phyloP scores from a whole-genome alignment of 805 yeast genomes.

The Starmerella roubikii region DNA sequence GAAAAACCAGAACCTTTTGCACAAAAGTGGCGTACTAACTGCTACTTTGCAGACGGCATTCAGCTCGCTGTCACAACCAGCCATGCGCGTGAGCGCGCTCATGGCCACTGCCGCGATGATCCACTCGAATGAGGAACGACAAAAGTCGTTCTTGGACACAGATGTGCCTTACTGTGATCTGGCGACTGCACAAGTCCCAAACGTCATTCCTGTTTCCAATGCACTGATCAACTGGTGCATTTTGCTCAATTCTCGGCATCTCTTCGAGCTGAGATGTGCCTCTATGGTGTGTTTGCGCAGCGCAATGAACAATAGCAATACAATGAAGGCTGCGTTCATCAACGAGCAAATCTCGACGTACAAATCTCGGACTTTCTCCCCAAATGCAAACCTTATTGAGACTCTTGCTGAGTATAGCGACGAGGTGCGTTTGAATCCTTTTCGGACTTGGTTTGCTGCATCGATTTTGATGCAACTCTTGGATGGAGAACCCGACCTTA shows the following conservation, averaged over 20 bases:
- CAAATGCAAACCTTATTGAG: constrained; percentile 44
- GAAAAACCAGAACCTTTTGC: constrained; percentile 47
- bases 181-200: constrained; percentile 22
- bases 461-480: constrained; percentile 50
- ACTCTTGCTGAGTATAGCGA: constrained; percentile 66
- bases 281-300: constrained; percentile 54
- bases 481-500: constrained; percentile 25
- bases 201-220: constrained; percentile 50
- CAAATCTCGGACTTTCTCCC: background rate
- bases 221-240: constrained; percentile 78
- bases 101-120: constrained; percentile 68
- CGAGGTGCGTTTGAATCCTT: constrained; percentile 65
- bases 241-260: constrained; percentile 64
- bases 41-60: constrained; percentile 59
- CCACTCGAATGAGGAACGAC: constrained; percentile 50
- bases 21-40: constrained; percentile 49
- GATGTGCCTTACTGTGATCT: constrained; percentile 92
- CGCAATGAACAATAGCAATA: constrained; percentile 49
- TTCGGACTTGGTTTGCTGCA: constrained; percentile 71
- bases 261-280: constrained; percentile 69
- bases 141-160: constrained; percentile 56
- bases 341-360: constrained; percentile 41
- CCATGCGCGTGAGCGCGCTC: constrained; percentile 54
- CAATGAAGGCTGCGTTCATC: constrained; percentile 49
- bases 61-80: constrained; percentile 44